Evolutionary conservation across 129 eudicot species (phyloP).

Genomic region (Arctium minus): DNA sequence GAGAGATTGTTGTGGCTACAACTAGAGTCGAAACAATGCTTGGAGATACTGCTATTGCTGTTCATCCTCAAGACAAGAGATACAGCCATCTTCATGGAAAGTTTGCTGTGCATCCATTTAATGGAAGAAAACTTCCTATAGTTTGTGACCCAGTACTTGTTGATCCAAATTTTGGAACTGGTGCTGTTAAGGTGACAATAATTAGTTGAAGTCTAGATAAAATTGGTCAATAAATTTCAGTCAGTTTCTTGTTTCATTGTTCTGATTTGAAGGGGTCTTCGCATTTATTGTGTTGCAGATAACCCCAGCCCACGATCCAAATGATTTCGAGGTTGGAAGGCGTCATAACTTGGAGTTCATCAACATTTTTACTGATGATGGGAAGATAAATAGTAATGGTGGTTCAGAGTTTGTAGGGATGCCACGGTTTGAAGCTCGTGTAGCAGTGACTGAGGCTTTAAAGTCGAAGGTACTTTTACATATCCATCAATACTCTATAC

Average conservation of each 20-base stretch:
- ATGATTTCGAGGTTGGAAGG: constrained; percentile 96
- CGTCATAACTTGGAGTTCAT: constrained; percentile 83
- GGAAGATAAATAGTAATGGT: constrained; percentile 85
- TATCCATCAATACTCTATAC: background rate
- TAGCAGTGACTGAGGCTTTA: constrained; percentile 72
- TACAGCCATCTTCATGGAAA: constrained; percentile 88
- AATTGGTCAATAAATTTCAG: background rate
- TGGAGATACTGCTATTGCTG: constrained; percentile 94
- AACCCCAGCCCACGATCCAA: constrained; percentile 98
- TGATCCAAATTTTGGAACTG: constrained; percentile 90
- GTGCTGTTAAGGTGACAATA: constrained; percentile 80
- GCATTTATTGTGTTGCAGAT: constrained; percentile 43
- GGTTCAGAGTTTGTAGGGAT: constrained; percentile 73
- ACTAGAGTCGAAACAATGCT: constrained; percentile 97
- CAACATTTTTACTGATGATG: constrained; percentile 92
- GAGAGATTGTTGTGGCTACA: constrained; percentile 92
- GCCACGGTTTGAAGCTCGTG: constrained; percentile 95
- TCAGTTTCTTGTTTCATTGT: background rate
- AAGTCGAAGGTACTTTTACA: constrained; percentile 50
- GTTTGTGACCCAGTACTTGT: constrained; percentile 84
- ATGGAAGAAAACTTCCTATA: constrained; percentile 79
- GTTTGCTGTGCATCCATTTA: constrained; percentile 81
- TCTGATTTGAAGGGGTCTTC: background rate
- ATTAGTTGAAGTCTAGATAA: background rate
- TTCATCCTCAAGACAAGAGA: constrained; percentile 88